Base-by-base conservation (phyloP, 169 alveolate species). In the Babesia sp. region DNA sequence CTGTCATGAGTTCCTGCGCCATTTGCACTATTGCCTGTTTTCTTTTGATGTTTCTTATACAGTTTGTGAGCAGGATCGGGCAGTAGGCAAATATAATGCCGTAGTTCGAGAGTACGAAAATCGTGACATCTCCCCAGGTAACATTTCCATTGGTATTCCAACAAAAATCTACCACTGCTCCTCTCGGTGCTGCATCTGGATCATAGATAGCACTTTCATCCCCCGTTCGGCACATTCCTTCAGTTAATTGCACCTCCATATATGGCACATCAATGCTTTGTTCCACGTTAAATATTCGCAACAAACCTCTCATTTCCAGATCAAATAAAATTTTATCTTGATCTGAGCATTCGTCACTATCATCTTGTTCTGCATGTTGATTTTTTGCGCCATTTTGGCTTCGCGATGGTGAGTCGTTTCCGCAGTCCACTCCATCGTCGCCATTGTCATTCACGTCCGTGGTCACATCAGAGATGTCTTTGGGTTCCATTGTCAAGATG, bases 51-150 rank as follows among this genome's bases (percentile, higher is more conserved):
- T 34, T 71, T 20, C 36, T 28, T 29, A 64, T 18, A n/a, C 64
- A 46, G 24, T 31, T 51, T 7, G 68, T 55, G 14, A 80, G 39
- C 39, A 71, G 18, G 33, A 80, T 46, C 3, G 88, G 88, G 57
- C 80, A 71, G 56, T 80, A 80, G 45, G 69, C 71, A 41, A 71
- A 80, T 16, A 80, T 55, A 8, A 59, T 11, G 11, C 88, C 88
- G 56, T 80, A 80, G 31, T 80, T 71, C 24, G 83, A 61, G 60
- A 80, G 9, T 0, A 69, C 71, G 12, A 59, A 71, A 11, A 80
- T 50, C 24, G 84, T 66, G 11, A 39, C 33, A 4, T 71, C 20
- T 20, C 82, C 75, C 67, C 71, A 60, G 20, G 60, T 54, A 9
- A 50, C 37, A 4, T 31, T 26, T 39, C 48, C 86, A 16, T 58